A percentile compares a stretch with the other conserved stretches of the same genome.
phyloP scores from a whole-genome alignment of 2,329 filamentous ascomycete species.

The Aureobasidium pullulans region DNA sequence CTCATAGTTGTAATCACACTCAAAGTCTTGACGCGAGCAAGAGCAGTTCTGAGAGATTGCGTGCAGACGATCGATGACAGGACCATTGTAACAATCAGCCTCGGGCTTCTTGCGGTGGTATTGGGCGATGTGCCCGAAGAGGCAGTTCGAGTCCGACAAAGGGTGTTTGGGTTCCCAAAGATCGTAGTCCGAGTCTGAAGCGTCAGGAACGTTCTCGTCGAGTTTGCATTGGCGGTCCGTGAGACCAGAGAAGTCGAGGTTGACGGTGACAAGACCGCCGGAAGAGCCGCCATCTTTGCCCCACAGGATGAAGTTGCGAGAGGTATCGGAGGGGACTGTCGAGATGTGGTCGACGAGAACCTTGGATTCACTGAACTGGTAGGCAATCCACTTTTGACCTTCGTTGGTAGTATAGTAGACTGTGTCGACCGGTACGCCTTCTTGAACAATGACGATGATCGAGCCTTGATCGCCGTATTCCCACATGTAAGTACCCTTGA shows the following conservation, averaged over 20 bases:
- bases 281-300: constrained; percentile 56
- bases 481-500: constrained; percentile 86
- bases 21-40: constrained; percentile 79
- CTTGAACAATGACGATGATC: constrained; percentile 78
- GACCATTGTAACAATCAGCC: constrained; percentile 73
- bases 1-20: constrained; percentile 96
- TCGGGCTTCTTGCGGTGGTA: constrained; percentile 87
- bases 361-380: constrained; percentile 60
- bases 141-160: constrained; percentile 65
- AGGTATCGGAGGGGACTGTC: constrained; percentile 80
- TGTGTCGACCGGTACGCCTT: constrained; percentile 58
- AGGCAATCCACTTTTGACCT: constrained; percentile 70
- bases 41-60: constrained; percentile 66
- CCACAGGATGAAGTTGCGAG: constrained; percentile 89
- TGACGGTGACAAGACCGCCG: constrained; percentile 62
- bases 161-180: constrained; percentile 86
- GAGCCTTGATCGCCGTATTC: constrained; percentile 94
- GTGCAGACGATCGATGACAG: constrained; percentile 60
- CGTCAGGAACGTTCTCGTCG: constrained; percentile 52
- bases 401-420: constrained; percentile 75
- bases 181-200: constrained; percentile 63
- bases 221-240: constrained; percentile 62
- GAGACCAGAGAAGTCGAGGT: constrained; percentile 81
- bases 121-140: constrained; percentile 84
- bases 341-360: constrained; percentile 73